These are phyloP conservation scores for Aspergillus sp. DNA, from an alignment of 2,329 filamentous ascomycete species.

Conservation along the genomic window DNA sequence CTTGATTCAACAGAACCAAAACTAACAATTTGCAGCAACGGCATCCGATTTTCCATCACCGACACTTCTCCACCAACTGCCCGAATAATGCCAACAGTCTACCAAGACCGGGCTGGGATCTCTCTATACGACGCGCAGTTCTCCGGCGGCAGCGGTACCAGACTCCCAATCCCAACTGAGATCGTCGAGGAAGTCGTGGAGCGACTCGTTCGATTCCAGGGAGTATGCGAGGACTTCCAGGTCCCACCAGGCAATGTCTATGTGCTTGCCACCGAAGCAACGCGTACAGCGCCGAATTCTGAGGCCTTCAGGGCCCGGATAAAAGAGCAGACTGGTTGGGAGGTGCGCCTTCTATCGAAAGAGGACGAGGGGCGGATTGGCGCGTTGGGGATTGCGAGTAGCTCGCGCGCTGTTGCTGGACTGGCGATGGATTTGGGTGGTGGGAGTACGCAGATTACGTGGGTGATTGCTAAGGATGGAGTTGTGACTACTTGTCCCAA, in stretches of 20 bases:
- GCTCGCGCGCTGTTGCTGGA: constrained; percentile 68
- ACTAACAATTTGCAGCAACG: constrained; percentile 60
- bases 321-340: constrained; percentile 61
- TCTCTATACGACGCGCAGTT: constrained; percentile 82
- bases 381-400: constrained; percentile 78
- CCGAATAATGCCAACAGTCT: constrained; percentile 74
- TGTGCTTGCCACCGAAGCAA: constrained; percentile 86
- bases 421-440: constrained; percentile 87
- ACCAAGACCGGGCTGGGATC: constrained; percentile 74
- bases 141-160: constrained; percentile 28
- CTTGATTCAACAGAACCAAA: not conserved
- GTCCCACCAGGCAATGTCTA: constrained; percentile 65
- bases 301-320: constrained; percentile 67
- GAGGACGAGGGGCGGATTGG: constrained; percentile 81
- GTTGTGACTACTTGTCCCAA: constrained; percentile 51
- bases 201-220: constrained; percentile 68
- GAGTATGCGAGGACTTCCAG: constrained; percentile 67
- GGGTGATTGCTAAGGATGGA: constrained; percentile 57
- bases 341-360: constrained; percentile 71
- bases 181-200: constrained; percentile 67
- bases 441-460: constrained; percentile 69
- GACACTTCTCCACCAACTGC: constrained; percentile 70
- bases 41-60: constrained; percentile 88
- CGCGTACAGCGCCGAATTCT: constrained; percentile 75
- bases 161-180: constrained; percentile 54